Conservation (phyloP, 306 rosid genomes). For the Dalbergia cochinchinensis region DNA sequence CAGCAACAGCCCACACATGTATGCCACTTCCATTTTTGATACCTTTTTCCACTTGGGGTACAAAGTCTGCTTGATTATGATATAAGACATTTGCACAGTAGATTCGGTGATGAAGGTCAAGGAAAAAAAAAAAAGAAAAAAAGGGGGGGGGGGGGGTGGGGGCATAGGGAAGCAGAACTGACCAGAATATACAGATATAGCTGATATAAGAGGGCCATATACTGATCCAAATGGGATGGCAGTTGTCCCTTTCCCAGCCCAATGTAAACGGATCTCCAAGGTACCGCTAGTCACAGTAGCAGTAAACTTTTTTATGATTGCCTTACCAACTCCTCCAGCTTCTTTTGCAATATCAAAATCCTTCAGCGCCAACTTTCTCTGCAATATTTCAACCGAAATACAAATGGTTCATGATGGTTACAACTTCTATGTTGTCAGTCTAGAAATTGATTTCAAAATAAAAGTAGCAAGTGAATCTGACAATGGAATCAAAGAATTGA, state of each 20-base stretch:
- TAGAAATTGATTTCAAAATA: not conserved
- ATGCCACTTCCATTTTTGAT: conserved; percentile 12
- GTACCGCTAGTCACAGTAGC: conserved; percentile 44
- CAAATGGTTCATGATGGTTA: conserved; percentile 11
- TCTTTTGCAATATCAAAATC: conserved; percentile 66
- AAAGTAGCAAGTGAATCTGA: not conserved
- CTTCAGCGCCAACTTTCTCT: conserved; percentile 54
- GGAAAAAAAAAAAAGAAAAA: not conserved
- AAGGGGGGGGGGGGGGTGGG: too few relatives aligned
- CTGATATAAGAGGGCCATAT: conserved; percentile 82
- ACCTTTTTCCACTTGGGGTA: conserved; percentile 35
- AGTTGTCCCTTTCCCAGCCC: conserved; percentile 84
- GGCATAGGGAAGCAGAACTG: conserved; percentile 40
- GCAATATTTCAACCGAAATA: conserved; percentile 45
- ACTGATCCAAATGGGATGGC: conserved; percentile 60
- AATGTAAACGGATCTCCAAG: conserved; percentile 64
- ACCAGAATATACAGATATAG: conserved; percentile 67
- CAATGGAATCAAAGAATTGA: not conserved
- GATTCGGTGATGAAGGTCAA: not conserved
- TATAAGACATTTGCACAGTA: not conserved
- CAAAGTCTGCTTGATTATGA: conserved; percentile 44
- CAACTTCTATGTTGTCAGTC: not conserved
- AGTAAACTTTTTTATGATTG: conserved; percentile 23
- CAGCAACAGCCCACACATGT: conserved; percentile 37
- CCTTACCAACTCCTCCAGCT: conserved; percentile 55